Conservation (phyloP, 768 basidiomycete species). For the Trametes sanguinea region DNA sequence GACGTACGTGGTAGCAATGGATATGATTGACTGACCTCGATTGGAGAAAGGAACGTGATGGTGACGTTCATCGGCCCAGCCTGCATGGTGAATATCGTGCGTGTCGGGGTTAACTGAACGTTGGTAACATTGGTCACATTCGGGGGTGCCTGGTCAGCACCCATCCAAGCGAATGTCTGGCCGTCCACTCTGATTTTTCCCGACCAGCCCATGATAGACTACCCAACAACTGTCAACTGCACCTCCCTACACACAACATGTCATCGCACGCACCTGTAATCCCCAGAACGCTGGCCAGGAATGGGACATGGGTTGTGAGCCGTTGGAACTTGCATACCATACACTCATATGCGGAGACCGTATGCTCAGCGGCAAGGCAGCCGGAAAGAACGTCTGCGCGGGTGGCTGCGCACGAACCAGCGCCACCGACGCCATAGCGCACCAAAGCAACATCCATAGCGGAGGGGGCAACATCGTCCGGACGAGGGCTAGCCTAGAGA, state of each 20-base stretch:
- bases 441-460: constrained; percentile 4
- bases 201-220: constrained; percentile 24
- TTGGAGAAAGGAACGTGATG: constrained; percentile 41
- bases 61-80: constrained; percentile 41
- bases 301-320: background rate
- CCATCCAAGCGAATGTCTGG: constrained; percentile 23
- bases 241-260: no score
- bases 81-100: constrained; percentile 34
- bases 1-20: no score
- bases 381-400: constrained; percentile 23
- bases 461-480: background rate
- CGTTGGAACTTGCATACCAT: constrained; percentile 21
- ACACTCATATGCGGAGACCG: constrained; percentile 31
- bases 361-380: constrained; percentile 29
- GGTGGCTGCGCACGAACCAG: constrained; percentile 8
- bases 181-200: constrained; percentile 25
- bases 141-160: background rate
- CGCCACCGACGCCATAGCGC: background rate
- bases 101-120: constrained; percentile 38
- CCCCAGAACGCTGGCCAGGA: constrained; percentile 27
- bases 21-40: constrained; percentile 33
- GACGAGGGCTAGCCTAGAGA: background rate
- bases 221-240: background rate
- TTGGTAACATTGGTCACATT: constrained; percentile 23
- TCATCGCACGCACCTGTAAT: background rate